Conservation (phyloP, 805 yeast species). For the Myxozyma lipomycoides region DNA sequence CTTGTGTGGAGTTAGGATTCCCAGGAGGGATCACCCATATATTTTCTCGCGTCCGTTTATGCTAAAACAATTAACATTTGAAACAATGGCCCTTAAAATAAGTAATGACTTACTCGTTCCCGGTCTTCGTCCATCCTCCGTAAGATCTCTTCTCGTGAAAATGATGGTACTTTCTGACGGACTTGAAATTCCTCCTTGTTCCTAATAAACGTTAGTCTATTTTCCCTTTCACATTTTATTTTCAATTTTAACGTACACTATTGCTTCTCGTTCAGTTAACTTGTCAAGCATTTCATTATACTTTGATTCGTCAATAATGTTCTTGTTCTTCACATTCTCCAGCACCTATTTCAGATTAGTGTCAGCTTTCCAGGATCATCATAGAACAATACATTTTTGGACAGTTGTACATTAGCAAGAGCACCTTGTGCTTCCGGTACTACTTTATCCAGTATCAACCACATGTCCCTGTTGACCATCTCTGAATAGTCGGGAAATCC, state of each 20-base stretch:
- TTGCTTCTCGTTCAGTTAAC: conserved; percentile 15
- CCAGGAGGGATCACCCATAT: conserved; percentile 57
- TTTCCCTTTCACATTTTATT: not conserved
- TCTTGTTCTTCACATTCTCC: conserved; percentile 17
- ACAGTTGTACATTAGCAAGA: conserved; percentile 24
- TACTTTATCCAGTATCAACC: conserved; percentile 33
- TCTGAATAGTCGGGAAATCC: conserved; percentile 32
- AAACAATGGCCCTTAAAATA: not conserved
- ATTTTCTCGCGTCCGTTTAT: conserved; percentile 76
- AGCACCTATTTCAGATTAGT: conserved; percentile 11
- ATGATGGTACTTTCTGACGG: conserved; percentile 5
- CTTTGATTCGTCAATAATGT: conserved; percentile 16
- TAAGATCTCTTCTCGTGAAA: conserved; percentile 53
- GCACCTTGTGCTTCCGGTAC: conserved; percentile 33
- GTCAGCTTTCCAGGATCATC: not conserved
- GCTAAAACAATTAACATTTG: not conserved
- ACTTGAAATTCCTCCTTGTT: conserved; percentile 8
- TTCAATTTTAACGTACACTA: conserved; percentile 7
- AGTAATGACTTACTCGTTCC: conserved; percentile 48
- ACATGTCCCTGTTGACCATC: conserved; percentile 35
- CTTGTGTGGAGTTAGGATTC: conserved; percentile 12
- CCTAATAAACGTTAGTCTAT: conserved; percentile 1
- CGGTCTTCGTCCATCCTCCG: conserved; percentile 88
- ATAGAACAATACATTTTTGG: conserved; percentile 12
- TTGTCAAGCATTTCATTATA: conserved; percentile 21